A percentile compares a stretch with the other conserved stretches of the same genome.
Evolutionary conservation across 2,329 filamentous ascomycete species (phyloP).

Genomic region (Hirsutella thompsonii): DNA sequence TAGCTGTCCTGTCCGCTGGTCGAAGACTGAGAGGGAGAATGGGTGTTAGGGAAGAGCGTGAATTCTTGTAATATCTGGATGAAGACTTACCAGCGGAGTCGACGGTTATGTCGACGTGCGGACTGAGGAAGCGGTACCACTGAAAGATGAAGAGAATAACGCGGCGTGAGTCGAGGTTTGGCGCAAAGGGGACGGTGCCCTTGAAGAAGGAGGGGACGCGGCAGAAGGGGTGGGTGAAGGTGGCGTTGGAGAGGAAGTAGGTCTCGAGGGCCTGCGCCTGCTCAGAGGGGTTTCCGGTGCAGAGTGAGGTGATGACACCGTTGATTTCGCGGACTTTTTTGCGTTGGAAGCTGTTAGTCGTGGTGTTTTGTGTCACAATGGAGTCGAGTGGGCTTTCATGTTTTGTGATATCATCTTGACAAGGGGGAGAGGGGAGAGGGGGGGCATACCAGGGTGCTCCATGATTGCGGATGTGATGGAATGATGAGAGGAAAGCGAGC

Average conservation of each 20-base stretch:
- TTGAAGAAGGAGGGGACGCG: constrained; percentile 44
- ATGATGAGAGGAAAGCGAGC: neutral
- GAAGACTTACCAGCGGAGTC: constrained; percentile 34
- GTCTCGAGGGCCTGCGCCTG: constrained; percentile 52
- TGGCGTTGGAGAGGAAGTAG: constrained; percentile 62
- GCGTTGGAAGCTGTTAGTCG: too few relatives aligned
- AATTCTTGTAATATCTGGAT: neutral
- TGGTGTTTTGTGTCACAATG: too few relatives aligned
- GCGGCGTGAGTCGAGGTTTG: constrained; percentile 46
- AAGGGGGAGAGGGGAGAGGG: neutral
- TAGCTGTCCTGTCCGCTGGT: constrained; percentile 50
- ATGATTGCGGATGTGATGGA: neutral
- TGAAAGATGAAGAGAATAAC: constrained; percentile 59
- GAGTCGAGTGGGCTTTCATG: neutral
- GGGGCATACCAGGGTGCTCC: neutral
- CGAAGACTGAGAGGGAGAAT: constrained; percentile 40
- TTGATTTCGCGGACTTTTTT: constrained; percentile 41
- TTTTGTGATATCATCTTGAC: neutral
- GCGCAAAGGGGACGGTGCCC: constrained; percentile 25
- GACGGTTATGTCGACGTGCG: constrained; percentile 54
- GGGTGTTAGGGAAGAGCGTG: constrained; percentile 5
- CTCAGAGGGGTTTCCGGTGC: constrained; percentile 50
- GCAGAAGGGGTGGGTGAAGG: constrained; percentile 70
- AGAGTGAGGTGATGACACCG: constrained; percentile 53
- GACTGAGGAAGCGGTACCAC: constrained; percentile 77